These are phyloP conservation scores for Ziziphus jujuba DNA, from an alignment of 306 rosid species.

Conservation along the genomic window DNA sequence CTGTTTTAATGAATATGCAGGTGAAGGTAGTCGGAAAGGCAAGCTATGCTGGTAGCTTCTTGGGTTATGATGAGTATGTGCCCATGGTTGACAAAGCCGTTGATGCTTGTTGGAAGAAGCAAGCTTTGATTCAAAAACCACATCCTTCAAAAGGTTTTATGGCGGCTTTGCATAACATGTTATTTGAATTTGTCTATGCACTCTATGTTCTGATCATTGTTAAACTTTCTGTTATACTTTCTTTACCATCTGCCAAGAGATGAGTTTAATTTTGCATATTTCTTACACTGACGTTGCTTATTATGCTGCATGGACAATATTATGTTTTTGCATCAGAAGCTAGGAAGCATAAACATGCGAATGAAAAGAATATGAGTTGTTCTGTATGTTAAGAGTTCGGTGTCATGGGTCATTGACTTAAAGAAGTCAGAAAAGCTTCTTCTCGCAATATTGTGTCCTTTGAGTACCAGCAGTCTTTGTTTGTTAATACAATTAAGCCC, in stretches of 20 bases:
- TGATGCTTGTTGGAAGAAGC: slow-evolving; percentile 82
- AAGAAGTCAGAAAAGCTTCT: too few relatives aligned
- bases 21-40: slow-evolving; percentile 72
- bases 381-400: not conserved
- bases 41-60: slow-evolving; percentile 53
- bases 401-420: too few relatives aligned
- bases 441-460: not conserved
- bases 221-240: not conserved
- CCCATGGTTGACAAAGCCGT: slow-evolving; percentile 99
- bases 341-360: not conserved
- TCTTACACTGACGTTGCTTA: too few relatives aligned
- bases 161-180: not conserved
- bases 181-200: not conserved
- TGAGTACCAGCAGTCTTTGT: not conserved
- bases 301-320: too few relatives aligned
- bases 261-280: not conserved
- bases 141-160: slow-evolving; percentile 60
- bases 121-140: slow-evolving; percentile 50
- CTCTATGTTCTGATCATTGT: not conserved
- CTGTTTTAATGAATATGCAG: slow-evolving; percentile 36
- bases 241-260: not conserved
- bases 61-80: slow-evolving; percentile 86
- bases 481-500: not conserved
- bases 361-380: not conserved
- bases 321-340: not conserved